Evolutionary conservation across 2,329 filamentous ascomycete genomes (phyloP).

Genomic region (Calonectria multiphialidica): DNA sequence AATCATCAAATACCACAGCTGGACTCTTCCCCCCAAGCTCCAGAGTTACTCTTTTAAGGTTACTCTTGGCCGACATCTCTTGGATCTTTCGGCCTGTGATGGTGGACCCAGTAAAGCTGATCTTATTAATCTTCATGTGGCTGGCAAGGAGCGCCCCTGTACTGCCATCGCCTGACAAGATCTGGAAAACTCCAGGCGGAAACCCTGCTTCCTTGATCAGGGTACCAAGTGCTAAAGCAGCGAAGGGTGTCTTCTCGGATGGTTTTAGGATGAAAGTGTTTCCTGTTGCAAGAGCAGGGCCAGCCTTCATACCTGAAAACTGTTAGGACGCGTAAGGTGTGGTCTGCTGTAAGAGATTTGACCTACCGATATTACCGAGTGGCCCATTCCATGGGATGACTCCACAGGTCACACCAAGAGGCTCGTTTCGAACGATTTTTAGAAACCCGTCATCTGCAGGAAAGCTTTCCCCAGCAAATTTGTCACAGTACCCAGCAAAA

Average conservation of each 20-base stretch:
- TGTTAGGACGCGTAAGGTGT: not conserved
- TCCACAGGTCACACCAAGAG: constrained; percentile 47
- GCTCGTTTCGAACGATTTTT: constrained; percentile 39
- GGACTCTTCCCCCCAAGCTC: constrained; percentile 79
- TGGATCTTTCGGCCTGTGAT: constrained; percentile 75
- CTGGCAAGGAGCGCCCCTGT: constrained; percentile 26
- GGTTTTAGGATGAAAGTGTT: constrained; percentile 60
- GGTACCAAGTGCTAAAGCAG: constrained; percentile 47
- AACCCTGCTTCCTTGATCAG: constrained; percentile 56
- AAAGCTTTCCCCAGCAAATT: constrained; percentile 40
- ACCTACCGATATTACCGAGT: constrained; percentile 47
- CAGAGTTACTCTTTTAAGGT: constrained; percentile 79
- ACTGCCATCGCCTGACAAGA: constrained; percentile 44
- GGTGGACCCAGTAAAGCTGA: constrained; percentile 80
- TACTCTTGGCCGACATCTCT: constrained; percentile 57
- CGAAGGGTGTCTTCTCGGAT: constrained; percentile 55
- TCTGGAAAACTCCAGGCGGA: constrained; percentile 57
- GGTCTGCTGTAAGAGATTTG: not conserved
- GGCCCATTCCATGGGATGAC: constrained; percentile 54
- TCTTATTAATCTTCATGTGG: constrained; percentile 57
- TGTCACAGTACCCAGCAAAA: constrained; percentile 40
- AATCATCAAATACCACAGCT: constrained; percentile 74
- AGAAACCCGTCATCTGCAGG: constrained; percentile 37
- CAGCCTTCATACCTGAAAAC: constrained; percentile 49
- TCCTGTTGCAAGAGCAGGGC: constrained; percentile 56